phyloP scores from a whole-genome alignment of 2,329 filamentous ascomycete genomes.

The Pestalotiopsis sp. region DNA sequence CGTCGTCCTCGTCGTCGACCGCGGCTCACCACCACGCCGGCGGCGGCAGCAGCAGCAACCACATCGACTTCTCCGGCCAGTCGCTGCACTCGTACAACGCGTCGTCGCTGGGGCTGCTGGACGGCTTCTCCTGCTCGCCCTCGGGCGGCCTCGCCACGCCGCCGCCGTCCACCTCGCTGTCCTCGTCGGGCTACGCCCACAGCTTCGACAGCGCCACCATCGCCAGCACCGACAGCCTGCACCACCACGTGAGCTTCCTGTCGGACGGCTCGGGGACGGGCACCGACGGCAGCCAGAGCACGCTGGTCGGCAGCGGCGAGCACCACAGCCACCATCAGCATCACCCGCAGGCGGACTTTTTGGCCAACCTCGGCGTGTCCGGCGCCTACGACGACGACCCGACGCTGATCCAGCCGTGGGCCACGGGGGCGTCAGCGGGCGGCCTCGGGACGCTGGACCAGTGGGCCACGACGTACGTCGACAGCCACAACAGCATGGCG shows the following conservation, averaged over 20 bases:
- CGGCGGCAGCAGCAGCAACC: background rate
- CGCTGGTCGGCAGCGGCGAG: conserved; percentile 10
- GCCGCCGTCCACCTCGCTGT: conserved; percentile 55
- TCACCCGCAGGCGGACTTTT: conserved; percentile 27
- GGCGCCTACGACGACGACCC: conserved; percentile 18
- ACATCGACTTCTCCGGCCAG: conserved; percentile 22
- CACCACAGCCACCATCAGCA: background rate
- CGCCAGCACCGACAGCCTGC: conserved; percentile 24
- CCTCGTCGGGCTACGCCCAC: conserved; percentile 43
- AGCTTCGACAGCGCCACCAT: conserved; percentile 39
- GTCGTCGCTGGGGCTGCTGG: conserved; percentile 41
- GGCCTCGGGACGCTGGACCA: conserved; percentile 13
- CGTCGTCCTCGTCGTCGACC: background rate
- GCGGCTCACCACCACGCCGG: background rate
- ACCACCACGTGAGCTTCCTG: conserved; percentile 40
- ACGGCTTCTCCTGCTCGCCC: conserved; percentile 39
- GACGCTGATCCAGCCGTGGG: conserved; percentile 17
- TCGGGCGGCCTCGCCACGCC: conserved; percentile 58
- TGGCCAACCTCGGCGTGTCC: conserved; percentile 29
- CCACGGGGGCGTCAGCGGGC: background rate
- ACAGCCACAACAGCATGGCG: conserved; percentile 11
- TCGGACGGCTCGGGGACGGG: conserved; percentile 30
- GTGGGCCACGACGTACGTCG: conserved; percentile 15
- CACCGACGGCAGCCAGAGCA: conserved; percentile 23
- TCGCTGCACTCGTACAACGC: conserved; percentile 20